A percentile compares a stretch with the other conserved stretches of the same genome.
Evolutionary conservation across 371 early-diverging fungal genomes (phyloP).

Genomic region (Dipsacomyces acuminosporus): DNA sequence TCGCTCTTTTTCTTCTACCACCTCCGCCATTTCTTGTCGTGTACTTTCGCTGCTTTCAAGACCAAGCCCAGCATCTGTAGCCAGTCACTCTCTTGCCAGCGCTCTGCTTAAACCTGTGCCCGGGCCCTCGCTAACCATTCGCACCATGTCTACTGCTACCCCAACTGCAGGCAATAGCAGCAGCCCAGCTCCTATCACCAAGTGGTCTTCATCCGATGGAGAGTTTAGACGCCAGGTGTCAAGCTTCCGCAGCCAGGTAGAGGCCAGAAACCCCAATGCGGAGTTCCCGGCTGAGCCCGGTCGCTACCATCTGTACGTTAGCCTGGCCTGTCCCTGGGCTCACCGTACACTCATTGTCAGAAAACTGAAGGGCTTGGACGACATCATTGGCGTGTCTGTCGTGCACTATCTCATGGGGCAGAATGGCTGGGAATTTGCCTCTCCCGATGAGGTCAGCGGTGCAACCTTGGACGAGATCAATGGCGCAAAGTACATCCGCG

Average conservation of each 20-base stretch:
- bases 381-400: slow-evolving; percentile 71
- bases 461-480: slow-evolving; percentile 74
- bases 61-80: too few relatives aligned
- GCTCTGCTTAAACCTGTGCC: too few relatives aligned
- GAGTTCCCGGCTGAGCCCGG: slow-evolving; percentile 71
- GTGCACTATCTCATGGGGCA: slow-evolving; percentile 77
- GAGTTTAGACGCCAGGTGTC: slow-evolving; percentile 84
- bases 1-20: too few relatives aligned
- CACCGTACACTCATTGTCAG: slow-evolving; percentile 84
- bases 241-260: slow-evolving; percentile 69
- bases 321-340: slow-evolving; percentile 89
- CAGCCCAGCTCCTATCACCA: too few relatives aligned
- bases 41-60: too few relatives aligned
- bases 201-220: slow-evolving; percentile 78
- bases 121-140: too few relatives aligned
- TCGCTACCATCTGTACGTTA: slow-evolving; percentile 73
- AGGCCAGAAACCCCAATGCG: slow-evolving; percentile 53
- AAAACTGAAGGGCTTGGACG: slow-evolving; percentile 78
- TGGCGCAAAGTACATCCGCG: slow-evolving; percentile 65
- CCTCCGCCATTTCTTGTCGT: too few relatives aligned
- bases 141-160: too few relatives aligned
- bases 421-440: slow-evolving; percentile 79
- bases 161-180: too few relatives aligned
- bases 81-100: too few relatives aligned
- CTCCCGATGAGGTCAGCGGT: slow-evolving; percentile 67